Percentiles rank a stretch among this genome's conserved stretches.
Evolutionary conservation across 2,329 filamentous ascomycete genomes (phyloP).

Genomic region (Penicillium hordei): DNA sequence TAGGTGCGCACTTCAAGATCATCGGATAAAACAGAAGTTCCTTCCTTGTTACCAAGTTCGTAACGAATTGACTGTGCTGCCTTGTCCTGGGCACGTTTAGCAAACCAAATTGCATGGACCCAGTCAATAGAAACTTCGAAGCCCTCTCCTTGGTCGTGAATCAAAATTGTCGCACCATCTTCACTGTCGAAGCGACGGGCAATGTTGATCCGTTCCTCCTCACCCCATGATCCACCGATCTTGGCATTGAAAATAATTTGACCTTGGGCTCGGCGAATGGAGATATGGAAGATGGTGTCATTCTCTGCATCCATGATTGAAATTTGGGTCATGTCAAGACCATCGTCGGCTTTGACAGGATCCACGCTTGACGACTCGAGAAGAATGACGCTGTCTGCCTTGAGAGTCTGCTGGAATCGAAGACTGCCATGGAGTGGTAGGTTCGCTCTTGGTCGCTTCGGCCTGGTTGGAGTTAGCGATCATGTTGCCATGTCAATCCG

Average conservation of each 20-base stretch:
- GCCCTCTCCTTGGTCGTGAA: slow-evolving; percentile 12
- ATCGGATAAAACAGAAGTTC: slow-evolving; percentile 4
- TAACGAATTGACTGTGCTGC: slow-evolving; percentile 12
- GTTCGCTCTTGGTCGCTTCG: slow-evolving; percentile 8
- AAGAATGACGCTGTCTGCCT: slow-evolving; percentile 10
- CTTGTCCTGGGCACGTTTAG: neutral
- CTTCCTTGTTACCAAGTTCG: neutral
- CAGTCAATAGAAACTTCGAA: slow-evolving; percentile 13
- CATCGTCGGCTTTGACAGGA: neutral
- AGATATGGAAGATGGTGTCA: slow-evolving; percentile 6
- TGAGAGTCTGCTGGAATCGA: slow-evolving; percentile 3
- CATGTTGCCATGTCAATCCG: neutral
- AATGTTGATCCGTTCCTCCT: slow-evolving; percentile 4
- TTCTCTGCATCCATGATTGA: neutral
- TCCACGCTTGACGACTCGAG: slow-evolving; percentile 8
- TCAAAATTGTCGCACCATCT: slow-evolving; percentile 10
- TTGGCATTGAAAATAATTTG: slow-evolving; percentile 12
- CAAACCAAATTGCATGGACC: slow-evolving; percentile 12
- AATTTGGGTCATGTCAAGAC: slow-evolving; percentile 9
- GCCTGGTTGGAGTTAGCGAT: neutral
- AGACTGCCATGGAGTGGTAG: slow-evolving; percentile 4
- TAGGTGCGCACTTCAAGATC: slow-evolving; percentile 11
- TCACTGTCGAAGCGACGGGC: slow-evolving; percentile 1
- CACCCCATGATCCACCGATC: slow-evolving; percentile 6
- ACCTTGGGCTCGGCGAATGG: slow-evolving; percentile 4